Evolutionary conservation across 2,329 filamentous ascomycete species (phyloP), one percentile per base, ranked within the genome.

Genomic region (Macroventuria anomochaeta): DNA sequence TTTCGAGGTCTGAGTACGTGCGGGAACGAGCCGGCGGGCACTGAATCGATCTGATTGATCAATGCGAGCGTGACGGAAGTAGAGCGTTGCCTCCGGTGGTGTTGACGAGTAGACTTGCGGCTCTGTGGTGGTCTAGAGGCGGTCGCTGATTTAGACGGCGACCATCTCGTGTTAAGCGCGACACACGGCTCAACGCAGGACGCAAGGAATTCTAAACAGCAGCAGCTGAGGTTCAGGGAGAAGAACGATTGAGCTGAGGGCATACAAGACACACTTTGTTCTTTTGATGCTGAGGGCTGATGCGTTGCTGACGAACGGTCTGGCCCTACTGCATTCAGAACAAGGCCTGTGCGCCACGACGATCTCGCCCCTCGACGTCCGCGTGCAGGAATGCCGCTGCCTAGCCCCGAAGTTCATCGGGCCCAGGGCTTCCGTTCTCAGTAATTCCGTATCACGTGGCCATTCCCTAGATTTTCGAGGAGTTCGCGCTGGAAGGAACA

Each of bases 331-430:
- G 54, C 50, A 46, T 54, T 43, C 37, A 28, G 41, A 51, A 53
- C 39, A 54, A 54, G 31, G 33, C 50, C 43, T 39, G 40, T 43
- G 55, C 49, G 46, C 46, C 46, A 44, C 42, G 42, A 41, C 38
- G 55, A 58, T 58, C 55, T 58, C 44, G 50, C 47, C 55, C 55
- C 32, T 34, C 29, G 32, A 41, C 18, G 41, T 41, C 54, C 50
- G 47, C 33, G 36, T 41, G 40, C 37, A 20, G 23, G 26, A 6
- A 46, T 46, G 49, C 46, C 44, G 40, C 40, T 42, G 29, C 44
- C 40, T n/a, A 43, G 44, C 43, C 18, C 37, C 49, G 49, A 46
- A 32, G 23, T 25, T 32, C 31, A 2, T 53, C 49, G 49, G 42
- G 23, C 26, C 23, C 44, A 21, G 38, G 13, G n/a, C 25, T 38